A percentile compares a stretch with the other conserved stretches of the same genome.
Evolutionary conservation across 2,329 filamentous ascomycete species (phyloP).

Genomic region (Hypoxylon sp.): DNA sequence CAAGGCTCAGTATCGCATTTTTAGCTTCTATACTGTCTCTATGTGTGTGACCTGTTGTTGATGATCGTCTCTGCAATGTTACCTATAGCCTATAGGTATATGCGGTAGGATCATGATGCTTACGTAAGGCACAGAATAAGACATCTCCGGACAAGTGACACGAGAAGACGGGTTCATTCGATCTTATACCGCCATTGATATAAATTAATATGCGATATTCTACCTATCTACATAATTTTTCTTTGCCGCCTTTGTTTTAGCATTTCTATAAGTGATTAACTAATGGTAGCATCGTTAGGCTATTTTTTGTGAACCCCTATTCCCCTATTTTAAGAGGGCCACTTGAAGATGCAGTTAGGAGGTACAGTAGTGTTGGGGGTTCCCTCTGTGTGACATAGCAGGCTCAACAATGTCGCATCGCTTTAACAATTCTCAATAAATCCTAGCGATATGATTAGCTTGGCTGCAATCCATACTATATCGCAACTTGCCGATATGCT

Average conservation of each 20-base stretch:
- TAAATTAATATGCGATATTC: not conserved
- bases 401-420: not conserved
- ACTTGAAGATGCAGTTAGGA: not conserved
- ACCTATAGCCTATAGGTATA: no score
- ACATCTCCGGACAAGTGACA: not conserved
- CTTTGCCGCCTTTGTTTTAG: not conserved
- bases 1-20: not conserved
- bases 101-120: not conserved
- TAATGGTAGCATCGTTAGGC: not conserved
- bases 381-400: not conserved
- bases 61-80: not conserved
- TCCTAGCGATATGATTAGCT: not conserved
- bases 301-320: not conserved
- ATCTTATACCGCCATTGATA: not conserved
- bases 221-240: not conserved
- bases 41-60: not conserved
- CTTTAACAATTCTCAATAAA: not conserved
- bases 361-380: not conserved
- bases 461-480: not conserved
- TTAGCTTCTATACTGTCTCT: not conserved
- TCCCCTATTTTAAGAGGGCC: not conserved
- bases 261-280: not conserved
- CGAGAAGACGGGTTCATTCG: not conserved
- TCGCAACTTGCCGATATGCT: not conserved
- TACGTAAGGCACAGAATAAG: not conserved